Conservation (phyloP, 306 rosid species). For the Hippophae rhamnoides region DNA sequence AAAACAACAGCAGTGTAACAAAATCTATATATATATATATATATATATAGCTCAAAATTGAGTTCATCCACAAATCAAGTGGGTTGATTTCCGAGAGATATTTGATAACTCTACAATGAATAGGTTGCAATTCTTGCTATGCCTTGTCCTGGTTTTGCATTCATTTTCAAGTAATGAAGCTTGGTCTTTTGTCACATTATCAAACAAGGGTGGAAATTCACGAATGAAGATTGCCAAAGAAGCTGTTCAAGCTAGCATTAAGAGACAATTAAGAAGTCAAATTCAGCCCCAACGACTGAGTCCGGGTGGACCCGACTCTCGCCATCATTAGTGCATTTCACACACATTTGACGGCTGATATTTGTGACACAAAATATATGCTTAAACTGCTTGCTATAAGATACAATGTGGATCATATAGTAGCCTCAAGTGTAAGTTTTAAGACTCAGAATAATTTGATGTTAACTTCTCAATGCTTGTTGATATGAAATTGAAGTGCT, state of each 20-base stretch:
- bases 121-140: neutral
- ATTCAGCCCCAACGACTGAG: neutral
- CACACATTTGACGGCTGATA: neutral
- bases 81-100: neutral
- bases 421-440: too few relatives aligned
- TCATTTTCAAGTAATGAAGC: neutral
- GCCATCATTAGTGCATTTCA: neutral
- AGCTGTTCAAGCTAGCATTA: neutral
- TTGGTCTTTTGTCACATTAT: neutral
- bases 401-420: too few relatives aligned
- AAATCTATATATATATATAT: too few relatives aligned
- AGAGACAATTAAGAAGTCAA: neutral
- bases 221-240: neutral
- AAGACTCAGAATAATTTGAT: too few relatives aligned
- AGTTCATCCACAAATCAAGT: too few relatives aligned
- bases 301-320: neutral
- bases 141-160: neutral
- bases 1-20: too few relatives aligned
- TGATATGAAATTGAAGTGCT: too few relatives aligned
- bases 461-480: too few relatives aligned
- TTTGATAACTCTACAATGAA: neutral
- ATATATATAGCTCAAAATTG: too few relatives aligned
- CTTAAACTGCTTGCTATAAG: too few relatives aligned
- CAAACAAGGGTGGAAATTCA: neutral
- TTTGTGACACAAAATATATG: too few relatives aligned